Base-by-base conservation (phyloP, 768 basidiomycete genomes). In the Pleurotus citrinopileatus region DNA sequence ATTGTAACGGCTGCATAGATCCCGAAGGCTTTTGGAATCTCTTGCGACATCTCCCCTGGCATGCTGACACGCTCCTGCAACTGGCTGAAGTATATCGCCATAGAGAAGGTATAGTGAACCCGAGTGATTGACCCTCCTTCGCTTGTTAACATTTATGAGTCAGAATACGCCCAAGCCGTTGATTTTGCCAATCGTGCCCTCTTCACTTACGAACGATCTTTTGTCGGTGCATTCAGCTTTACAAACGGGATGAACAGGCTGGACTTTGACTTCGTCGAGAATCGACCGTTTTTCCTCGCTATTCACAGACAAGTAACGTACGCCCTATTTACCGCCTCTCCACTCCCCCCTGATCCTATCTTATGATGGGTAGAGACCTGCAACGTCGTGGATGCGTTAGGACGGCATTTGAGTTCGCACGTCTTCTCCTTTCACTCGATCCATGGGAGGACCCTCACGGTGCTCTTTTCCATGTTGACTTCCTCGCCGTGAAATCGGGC, bases 101-200 rank as follows among this genome's bases (percentile, higher is more conserved):
- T 65, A 81, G 93, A 60, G 94, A 96, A 76, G 94, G 94, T 90
- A 29, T 6, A 32, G 13, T 32, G 29, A 13, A n/a, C n/a, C n/a
- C n/a, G n/a, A n/a, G n/a, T n/a, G n/a, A n/a, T n/a, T n/a, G n/a
- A n/a, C n/a, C n/a, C n/a, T n/a, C n/a, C n/a, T n/a, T n/a, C n/a
- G n/a, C n/a, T n/a, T n/a, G n/a, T n/a, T n/a, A n/a, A n/a, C n/a
- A n/a, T n/a, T n/a, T n/a, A n/a, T 29, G n/a, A 23, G 29, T 19
- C 52, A 92, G 94, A 97, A 64, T 83, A 94, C 61, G 78, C 86
- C 32, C 82, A 86, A 51, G 91, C 93, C 0, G 83, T 90, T 3
- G 94, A 97, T 56, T 92, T 84, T 61, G 83, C 94, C n/a, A 89
- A 93, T 53, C 82, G 94, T n/a, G 90, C 95, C 0, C 67, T 99